Base-by-base conservation (phyloP, 2,329 filamentous ascomycete genomes). In the Exophiala sp. region DNA sequence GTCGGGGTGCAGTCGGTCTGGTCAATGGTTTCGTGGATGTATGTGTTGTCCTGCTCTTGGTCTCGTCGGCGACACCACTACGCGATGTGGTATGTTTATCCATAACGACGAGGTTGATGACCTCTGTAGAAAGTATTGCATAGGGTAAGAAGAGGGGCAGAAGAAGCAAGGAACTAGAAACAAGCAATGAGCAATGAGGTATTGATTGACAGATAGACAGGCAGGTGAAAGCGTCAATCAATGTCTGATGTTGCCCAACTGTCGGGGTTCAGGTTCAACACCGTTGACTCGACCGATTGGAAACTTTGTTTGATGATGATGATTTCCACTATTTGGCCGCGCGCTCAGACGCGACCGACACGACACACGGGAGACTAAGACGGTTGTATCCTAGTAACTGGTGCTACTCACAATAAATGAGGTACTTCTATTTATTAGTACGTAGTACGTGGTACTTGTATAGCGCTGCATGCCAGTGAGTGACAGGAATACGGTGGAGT, bases 1-100 rank as follows among this genome's bases (percentile, higher is more conserved):
- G 23, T 40, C 56, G 66, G 7, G 53, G 54, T 2, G 70, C 64
- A 16, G 68, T 68, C 10, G 66, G 60, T 30, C 63, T 57, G 13
- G 68, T 60, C 27, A 65, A 43, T 14, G 68, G 62, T 45, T 65
- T 65, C 51, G 69, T 68, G 10, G 64, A 52, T 9, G 64, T 52
- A 39, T 60, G 55, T 34, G 59, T 52, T 21, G 64, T 55, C 58
- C 69, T 71, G 2, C 56, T 18, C 37, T 50, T 57, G 7, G 52
- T 48, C 21, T 51, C 52, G 24, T 52, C 49, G 21, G 45, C 41
- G 7, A 21, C 41, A 32, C 35, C 27, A 14, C 39, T 21, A 18
- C 46, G 24, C 10, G 42, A 35, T 10, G 50, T 35, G 41, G 41
- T 27, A 32, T 39, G 35, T 45, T 54, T 57, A 32, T 57, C 54